These are phyloP conservation scores for Barnettozyma salicaria DNA, from an alignment of 805 yeast species.

Conservation along the genomic window DNA sequence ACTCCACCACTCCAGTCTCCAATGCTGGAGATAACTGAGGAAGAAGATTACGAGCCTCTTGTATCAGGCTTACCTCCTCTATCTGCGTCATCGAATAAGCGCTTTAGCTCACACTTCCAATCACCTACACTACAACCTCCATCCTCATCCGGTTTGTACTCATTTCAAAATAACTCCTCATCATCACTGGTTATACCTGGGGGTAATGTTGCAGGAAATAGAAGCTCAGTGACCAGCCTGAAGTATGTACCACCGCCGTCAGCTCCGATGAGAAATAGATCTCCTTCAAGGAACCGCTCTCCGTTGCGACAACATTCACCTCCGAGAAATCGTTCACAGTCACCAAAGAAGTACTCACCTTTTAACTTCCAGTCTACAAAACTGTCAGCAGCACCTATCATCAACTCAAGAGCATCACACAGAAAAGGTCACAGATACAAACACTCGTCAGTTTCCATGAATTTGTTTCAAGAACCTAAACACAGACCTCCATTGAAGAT, in stretches of 20 bases:
- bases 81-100: slow-evolving; percentile 18
- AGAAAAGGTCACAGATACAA: slow-evolving; percentile 94
- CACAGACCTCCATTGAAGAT: slow-evolving; percentile 67
- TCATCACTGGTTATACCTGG: slow-evolving; percentile 23
- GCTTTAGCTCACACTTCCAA: slow-evolving; percentile 14
- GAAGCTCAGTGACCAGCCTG: slow-evolving; percentile 22
- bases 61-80: slow-evolving; percentile 15
- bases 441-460: slow-evolving; percentile 95
- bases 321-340: slow-evolving; percentile 22
- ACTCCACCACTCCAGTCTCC: slow-evolving; percentile 23
- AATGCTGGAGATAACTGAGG: slow-evolving; percentile 27
- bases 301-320: slow-evolving; percentile 30
- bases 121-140: slow-evolving; percentile 12
- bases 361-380: slow-evolving; percentile 61
- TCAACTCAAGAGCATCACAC: slow-evolving; percentile 49
- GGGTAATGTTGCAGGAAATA: slow-evolving; percentile 26
- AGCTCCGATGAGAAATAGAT: slow-evolving; percentile 23
- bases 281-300: slow-evolving; percentile 27
- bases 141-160: slow-evolving; percentile 6
- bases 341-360: slow-evolving; percentile 36
- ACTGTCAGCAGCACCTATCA: slow-evolving; percentile 28
- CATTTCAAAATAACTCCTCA: slow-evolving; percentile 19
- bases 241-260: slow-evolving; percentile 24
- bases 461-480: slow-evolving; percentile 90
- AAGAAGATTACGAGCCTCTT: slow-evolving; percentile 9